Evolutionary conservation across 345 rosid species (phyloP).

Genomic region (Citrus medica): DNA sequence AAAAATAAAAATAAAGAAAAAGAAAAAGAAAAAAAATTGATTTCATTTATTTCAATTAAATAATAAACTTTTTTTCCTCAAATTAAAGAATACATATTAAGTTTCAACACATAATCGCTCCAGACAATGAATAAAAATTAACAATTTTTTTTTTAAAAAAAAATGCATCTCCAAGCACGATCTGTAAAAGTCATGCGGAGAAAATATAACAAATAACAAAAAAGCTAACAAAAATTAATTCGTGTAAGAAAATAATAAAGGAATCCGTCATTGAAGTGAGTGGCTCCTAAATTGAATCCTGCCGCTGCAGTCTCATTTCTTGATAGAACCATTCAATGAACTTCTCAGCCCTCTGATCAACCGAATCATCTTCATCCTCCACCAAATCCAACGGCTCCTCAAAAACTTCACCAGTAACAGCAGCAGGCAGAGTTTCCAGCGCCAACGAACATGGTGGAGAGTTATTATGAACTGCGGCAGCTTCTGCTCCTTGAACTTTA

Average conservation of each 20-base stretch:
- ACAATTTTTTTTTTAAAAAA: no score
- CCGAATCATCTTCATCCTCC: conserved; percentile 38
- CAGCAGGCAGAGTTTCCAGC: conserved; percentile 24
- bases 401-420: conserved; percentile 5
- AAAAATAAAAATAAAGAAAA: rapidly evolving
- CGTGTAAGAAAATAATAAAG: neutral
- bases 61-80: no score
- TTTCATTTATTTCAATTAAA: no score
- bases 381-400: conserved; percentile 16
- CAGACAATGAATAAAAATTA: neutral
- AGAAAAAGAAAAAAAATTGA: no score
- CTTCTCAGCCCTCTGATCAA: conserved; percentile 71
- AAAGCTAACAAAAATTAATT: no score
- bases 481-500: conserved; percentile 13
- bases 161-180: neutral
- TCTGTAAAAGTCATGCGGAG: no score
- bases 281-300: conserved; percentile 22
- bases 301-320: conserved; percentile 66
- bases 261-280: neutral
- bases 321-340: conserved; percentile 62
- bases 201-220: neutral
- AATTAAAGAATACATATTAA: neutral
- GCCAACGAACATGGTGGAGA: neutral
- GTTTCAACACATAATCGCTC: neutral
- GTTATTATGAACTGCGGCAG: neutral